Evolutionary conservation across 2,329 filamentous ascomycete genomes (phyloP).

Genomic region (Trichoderma endophyticum): DNA sequence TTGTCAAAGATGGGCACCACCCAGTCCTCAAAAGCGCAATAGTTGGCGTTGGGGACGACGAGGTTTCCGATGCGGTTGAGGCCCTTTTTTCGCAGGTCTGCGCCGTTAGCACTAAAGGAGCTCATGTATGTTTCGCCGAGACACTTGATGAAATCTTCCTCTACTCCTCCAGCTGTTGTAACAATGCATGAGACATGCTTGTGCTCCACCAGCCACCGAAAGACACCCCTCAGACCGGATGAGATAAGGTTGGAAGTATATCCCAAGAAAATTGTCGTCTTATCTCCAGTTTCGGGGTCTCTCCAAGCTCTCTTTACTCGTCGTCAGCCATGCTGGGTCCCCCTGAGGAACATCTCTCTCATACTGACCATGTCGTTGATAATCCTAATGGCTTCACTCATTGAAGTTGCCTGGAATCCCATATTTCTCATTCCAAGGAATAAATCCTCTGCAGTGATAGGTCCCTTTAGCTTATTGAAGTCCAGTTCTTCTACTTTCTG

Average conservation of each 20-base stretch:
- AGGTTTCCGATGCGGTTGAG: constrained; percentile 96
- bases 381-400: constrained; percentile 83
- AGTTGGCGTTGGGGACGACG: constrained; percentile 90
- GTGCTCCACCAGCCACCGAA: constrained; percentile 91
- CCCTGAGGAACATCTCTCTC: neutral
- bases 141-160: constrained; percentile 99
- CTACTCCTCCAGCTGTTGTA: constrained; percentile 90
- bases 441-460: constrained; percentile 83
- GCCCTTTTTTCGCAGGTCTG: constrained; percentile 75
- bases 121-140: constrained; percentile 91
- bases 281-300: constrained; percentile 72
- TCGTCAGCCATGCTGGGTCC: neutral
- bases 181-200: constrained; percentile 90
- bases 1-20: constrained; percentile 89
- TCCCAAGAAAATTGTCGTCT: constrained; percentile 92
- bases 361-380: constrained; percentile 86
- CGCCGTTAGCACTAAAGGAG: constrained; percentile 74
- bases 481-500: constrained; percentile 86
- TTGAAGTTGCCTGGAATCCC: constrained; percentile 69
- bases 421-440: constrained; percentile 78
- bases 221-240: constrained; percentile 84
- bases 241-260: constrained; percentile 98
- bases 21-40: constrained; percentile 98
- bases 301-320: constrained; percentile 64
- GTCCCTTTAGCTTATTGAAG: constrained; percentile 75